Evolutionary conservation across 2,329 filamentous ascomycete species (phyloP).

Genomic region (Fusarium staphyleae): DNA sequence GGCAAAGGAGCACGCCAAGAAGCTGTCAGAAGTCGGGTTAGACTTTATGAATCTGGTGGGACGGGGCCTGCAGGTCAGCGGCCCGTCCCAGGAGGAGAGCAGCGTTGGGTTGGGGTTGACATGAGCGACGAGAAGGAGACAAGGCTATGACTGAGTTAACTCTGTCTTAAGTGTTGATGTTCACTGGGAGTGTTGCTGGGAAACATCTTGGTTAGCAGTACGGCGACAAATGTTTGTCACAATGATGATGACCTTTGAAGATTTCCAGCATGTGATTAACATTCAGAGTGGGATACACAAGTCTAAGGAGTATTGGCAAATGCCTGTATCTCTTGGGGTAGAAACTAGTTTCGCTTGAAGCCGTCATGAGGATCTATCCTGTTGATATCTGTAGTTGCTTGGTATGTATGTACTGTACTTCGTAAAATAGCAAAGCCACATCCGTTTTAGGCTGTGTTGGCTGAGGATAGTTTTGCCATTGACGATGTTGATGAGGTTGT

Average conservation of each 20-base stretch:
- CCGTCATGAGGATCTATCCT: background rate
- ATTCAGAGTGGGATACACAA: constrained; percentile 2
- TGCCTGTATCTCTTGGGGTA: background rate
- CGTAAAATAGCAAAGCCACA: constrained; percentile 18
- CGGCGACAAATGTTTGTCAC: background rate
- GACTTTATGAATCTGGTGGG: constrained; percentile 88
- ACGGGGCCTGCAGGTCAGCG: constrained; percentile 53
- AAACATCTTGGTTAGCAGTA: constrained; percentile 24
- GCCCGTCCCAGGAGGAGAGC: constrained; percentile 24
- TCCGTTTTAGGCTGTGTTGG: constrained; percentile 15
- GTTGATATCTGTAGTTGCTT: constrained; percentile 6
- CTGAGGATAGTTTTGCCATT: background rate
- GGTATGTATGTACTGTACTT: too few species aligned
- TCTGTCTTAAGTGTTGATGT: constrained; percentile 5
- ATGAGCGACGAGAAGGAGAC: constrained; percentile 7
- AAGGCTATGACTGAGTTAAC: background rate
- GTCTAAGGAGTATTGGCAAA: background rate
- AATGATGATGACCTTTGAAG: background rate
- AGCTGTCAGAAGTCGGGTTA: constrained; percentile 84
- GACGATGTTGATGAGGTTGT: background rate
- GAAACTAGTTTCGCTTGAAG: constrained; percentile 1
- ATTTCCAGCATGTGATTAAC: constrained; percentile 7
- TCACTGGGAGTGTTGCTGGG: too few species aligned
- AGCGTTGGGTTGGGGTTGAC: constrained; percentile 44
- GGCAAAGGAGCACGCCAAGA: constrained; percentile 79